A percentile compares a stretch with the other conserved stretches of the same genome.
Evolutionary conservation across 2,329 filamentous ascomycete genomes (phyloP).

Genomic region (Sclerotinia nivalis): DNA sequence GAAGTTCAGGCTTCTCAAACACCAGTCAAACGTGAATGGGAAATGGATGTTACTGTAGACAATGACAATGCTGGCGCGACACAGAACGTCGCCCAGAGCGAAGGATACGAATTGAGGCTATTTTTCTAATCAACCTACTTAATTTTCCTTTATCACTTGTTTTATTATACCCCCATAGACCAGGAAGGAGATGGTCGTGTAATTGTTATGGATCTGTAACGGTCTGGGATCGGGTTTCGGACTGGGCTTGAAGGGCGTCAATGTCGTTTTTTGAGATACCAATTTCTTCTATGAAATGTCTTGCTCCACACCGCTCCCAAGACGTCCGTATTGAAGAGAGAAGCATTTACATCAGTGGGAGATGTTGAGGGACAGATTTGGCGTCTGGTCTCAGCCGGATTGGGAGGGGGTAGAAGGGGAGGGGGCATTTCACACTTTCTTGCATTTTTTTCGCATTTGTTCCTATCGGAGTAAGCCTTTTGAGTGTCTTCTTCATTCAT

Average conservation of each 20-base stretch:
- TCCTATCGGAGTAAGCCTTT: neutral
- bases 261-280: conserved; percentile 23
- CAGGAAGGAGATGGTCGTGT: conserved; percentile 35
- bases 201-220: conserved; percentile 34
- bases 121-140: conserved; percentile 39
- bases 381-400: neutral
- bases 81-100: conserved; percentile 34
- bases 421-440: neutral
- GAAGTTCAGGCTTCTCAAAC: conserved; percentile 35
- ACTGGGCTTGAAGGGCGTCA: conserved; percentile 20
- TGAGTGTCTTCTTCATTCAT: neutral
- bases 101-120: conserved; percentile 42
- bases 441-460: neutral
- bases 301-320: conserved; percentile 11
- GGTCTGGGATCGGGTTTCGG: conserved; percentile 15
- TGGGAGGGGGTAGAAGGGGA: neutral
- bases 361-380: conserved; percentile 5
- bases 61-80: conserved; percentile 33
- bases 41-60: conserved; percentile 53
- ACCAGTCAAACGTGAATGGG: conserved; percentile 58
- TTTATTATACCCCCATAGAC: conserved; percentile 35
- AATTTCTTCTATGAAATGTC: conserved; percentile 13
- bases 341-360: conserved; percentile 2
- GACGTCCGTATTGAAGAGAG: conserved; percentile 2
- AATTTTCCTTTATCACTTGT: conserved; percentile 26